Evolutionary conservation across 805 yeast genomes (phyloP).

Genomic region (Yamadazyma kitorensis): DNA sequence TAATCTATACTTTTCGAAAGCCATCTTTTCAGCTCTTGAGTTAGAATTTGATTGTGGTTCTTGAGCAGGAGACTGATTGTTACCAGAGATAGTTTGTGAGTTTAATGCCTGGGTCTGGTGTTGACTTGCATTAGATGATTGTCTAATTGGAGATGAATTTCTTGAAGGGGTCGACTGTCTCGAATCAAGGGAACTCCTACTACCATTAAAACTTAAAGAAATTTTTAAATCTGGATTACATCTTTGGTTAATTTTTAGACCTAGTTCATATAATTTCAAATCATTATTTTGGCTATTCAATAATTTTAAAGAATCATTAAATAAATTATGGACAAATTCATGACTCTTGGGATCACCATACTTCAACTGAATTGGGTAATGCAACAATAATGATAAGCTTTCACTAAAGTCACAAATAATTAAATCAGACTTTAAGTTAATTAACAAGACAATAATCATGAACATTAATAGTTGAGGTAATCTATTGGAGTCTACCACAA

Average conservation of each 20-base stretch:
- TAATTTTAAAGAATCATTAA: conserved; percentile 34
- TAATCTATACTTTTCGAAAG: conserved; percentile 44
- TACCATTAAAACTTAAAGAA: conserved; percentile 23
- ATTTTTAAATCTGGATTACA: conserved; percentile 37
- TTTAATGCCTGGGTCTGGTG: neutral
- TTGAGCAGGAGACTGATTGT: neutral
- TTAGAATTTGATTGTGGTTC: conserved; percentile 8
- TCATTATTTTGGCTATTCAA: conserved; percentile 32
- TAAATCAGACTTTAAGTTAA: conserved; percentile 43
- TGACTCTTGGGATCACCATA: conserved; percentile 9
- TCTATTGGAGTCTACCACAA: conserved; percentile 20
- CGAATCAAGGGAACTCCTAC: conserved; percentile 20
- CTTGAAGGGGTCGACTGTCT: conserved; percentile 10
- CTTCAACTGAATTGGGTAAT: conserved; percentile 40
- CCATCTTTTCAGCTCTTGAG: conserved; percentile 33
- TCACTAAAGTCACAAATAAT: conserved; percentile 52
- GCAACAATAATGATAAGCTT: conserved; percentile 46
- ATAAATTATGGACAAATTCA: conserved; percentile 24
- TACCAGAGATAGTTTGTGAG: neutral
- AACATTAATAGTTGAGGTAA: conserved; percentile 40
- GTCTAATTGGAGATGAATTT: conserved; percentile 5
- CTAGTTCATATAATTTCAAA: conserved; percentile 37
- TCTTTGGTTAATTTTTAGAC: conserved; percentile 37
- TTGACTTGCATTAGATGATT: neutral
- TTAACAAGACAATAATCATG: conserved; percentile 40